Base-by-base conservation (phyloP, 768 basidiomycete species). In the Boletellus emodensis region DNA sequence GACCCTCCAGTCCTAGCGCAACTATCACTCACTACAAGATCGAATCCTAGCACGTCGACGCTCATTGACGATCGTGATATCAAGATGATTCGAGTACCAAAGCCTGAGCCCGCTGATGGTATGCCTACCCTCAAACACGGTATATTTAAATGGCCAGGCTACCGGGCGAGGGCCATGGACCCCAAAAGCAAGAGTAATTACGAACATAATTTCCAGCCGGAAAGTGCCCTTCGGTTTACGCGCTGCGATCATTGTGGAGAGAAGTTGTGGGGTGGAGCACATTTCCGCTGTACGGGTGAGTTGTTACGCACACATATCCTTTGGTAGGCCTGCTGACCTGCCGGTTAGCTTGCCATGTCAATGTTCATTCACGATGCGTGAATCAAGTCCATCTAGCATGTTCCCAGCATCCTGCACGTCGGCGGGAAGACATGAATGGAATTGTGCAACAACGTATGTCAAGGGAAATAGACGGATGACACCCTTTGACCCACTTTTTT, bases 251-350 rank as follows among this genome's bases (percentile, higher is more conserved):
- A 94, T 48, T 99, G 96, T 64, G 86, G 85, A 32, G 96, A 98
- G 64, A 99, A 98, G 75, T 84, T 98, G 84, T 99, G 94, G 94
- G 96, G 96, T 6, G 95, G 95, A 7, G 82, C 94, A n/a, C 93
- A 94, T 63, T 76, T 90, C 46, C 85, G 90, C 30, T 99, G 96
- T 65, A 80, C 85, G 57, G 77, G 95, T 93, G 63, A 64, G 91
- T 76, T 10, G 38, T n/a, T 17, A 40, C n/a, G n/a, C 34, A 34
- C 15, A 2, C n/a, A 3, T 18, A 1, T 9, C 33, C 20, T 12
- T 28, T 38, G 38, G 26, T 36, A 3, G 33, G 35, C 37, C 35
- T 15, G 20, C 48, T 67, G 26, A 54, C 34, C 22, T 9, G 22
- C 12, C 22, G 30, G 40, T 22, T 54, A 95, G 94, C 72, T 26